Evolutionary conservation across 1,139 yeast species (phyloP), one percentile per base, ranked within the genome.

Genomic region (Protomyces pachydermus): DNA sequence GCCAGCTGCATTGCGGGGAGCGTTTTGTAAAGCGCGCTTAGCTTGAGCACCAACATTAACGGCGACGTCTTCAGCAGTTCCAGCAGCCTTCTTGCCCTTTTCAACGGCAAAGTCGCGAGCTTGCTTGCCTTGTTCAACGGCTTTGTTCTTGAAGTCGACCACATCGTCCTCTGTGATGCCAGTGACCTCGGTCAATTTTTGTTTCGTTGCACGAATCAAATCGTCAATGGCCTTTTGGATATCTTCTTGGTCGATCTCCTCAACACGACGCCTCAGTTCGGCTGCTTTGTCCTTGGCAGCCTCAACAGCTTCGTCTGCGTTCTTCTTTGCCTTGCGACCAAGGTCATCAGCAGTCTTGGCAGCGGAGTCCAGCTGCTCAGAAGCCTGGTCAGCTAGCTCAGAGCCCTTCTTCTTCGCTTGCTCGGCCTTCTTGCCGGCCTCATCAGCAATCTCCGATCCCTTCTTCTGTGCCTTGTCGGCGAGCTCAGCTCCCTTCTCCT

Each of bases 251-350:
- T 42, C 48, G 10, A 42, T 42, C 2, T 42, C 48, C 12, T 42
- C 48, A 9, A 42, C 48, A 23, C 48, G 48, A 42, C 48, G 48
- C 23, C 18, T 42, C 16, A 48, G 52, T n/a, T 58, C 53, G 28
- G 34, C 39, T 14, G 54, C 60, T n/a, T 35, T 46, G 18, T 37
- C 28, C 60, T 52, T 60, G 32, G 53, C 62, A 14, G 32, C 52
- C 16, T 58, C 62, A 16, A 55, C 56, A 10, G 54, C 35, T 35
- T 58, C 46, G 42, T 67, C 61, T 25, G 67, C 16, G n/a, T 63
- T 67, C 48, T 60, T 45, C 16, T 34, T 25, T 14, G 64, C 25
- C 28, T 67, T 65, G 9, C 56, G 28, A 14, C 34, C 34, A n/a
- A n/a, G 18, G 4, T 50, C 37, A 12, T 50, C 53, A 14, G 46